phyloP scores from a whole-genome alignment of 129 eudicot genomes.

The Flaveria brownii region DNA sequence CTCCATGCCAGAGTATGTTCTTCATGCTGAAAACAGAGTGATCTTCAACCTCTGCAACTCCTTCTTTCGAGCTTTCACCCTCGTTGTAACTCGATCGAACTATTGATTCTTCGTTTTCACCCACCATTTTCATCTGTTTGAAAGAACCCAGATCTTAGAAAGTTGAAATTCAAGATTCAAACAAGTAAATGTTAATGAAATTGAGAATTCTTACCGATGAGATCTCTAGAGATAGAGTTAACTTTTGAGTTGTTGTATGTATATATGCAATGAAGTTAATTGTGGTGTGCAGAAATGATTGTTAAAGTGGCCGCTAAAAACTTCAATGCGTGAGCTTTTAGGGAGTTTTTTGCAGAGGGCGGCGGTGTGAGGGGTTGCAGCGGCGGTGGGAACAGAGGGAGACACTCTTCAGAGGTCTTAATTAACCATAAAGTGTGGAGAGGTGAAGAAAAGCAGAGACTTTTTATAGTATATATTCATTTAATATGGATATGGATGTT shows the following conservation, averaged over 20 bases:
- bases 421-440: slow-evolving; percentile 19
- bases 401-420: slow-evolving; percentile 15
- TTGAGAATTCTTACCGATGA: background rate
- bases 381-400: slow-evolving; percentile 36
- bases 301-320: background rate
- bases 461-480: background rate
- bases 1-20: slow-evolving; percentile 88
- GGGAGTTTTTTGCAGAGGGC: slow-evolving; percentile 11
- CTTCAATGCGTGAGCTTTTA: slow-evolving; percentile 27
- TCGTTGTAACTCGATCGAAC: slow-evolving; percentile 56
- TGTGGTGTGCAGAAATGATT: background rate
- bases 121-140: slow-evolving; percentile 50
- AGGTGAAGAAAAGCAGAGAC: slow-evolving; percentile 18
- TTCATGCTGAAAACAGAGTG: slow-evolving; percentile 49
- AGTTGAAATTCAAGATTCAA: slow-evolving; percentile 19
- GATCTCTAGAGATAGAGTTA: too few species aligned
- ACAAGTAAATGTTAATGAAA: background rate
- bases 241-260: too few species aligned
- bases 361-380: slow-evolving; percentile 14
- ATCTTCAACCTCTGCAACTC: slow-evolving; percentile 41
- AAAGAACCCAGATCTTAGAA: background rate
- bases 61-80: slow-evolving; percentile 38
- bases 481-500: background rate
- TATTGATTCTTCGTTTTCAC: slow-evolving; percentile 82
- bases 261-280: background rate